Conservation (phyloP, 1,139 yeast genomes). For the Yamadazyma taylorii region DNA sequence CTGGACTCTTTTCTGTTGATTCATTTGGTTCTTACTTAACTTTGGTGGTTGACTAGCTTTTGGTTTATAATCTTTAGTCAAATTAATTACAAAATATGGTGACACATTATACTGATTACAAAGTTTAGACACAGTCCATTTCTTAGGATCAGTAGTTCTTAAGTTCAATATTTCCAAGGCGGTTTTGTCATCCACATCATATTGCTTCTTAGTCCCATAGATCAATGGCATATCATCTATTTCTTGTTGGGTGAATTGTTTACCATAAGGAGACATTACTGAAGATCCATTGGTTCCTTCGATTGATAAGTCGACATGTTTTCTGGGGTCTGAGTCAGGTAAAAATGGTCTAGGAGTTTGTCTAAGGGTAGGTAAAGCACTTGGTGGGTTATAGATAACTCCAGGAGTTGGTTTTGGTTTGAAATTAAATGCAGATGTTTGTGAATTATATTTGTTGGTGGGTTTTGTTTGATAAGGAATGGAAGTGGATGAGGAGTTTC, state of each 20-base stretch:
- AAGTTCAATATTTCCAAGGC: conserved; percentile 61
- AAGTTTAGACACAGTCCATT: conserved; percentile 67
- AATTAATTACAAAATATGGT: conserved; percentile 19
- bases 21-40: conserved; percentile 42
- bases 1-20: conserved; percentile 55
- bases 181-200: conserved; percentile 61
- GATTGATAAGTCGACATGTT: conserved; percentile 25
- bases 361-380: conserved; percentile 29
- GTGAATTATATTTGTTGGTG: conserved; percentile 36
- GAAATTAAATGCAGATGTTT: conserved; percentile 44
- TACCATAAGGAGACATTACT: conserved; percentile 6
- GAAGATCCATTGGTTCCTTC: not conserved
- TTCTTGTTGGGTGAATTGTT: conserved; percentile 36
- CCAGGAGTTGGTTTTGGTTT: conserved; percentile 43
- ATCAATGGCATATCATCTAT: conserved; percentile 55
- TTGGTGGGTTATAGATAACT: conserved; percentile 41
- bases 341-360: conserved; percentile 72
- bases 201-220: conserved; percentile 47
- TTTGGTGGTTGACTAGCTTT: conserved; percentile 6
- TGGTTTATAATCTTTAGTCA: conserved; percentile 14
- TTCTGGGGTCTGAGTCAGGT: conserved; percentile 65
- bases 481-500: conserved; percentile 1
- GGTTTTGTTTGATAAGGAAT: conserved; percentile 40
- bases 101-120: conserved; percentile 56
- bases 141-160: conserved; percentile 60